These are phyloP conservation scores for Blakeslea trispora DNA, from an alignment of 371 early-diverging fungal species.

Conservation along the genomic window DNA sequence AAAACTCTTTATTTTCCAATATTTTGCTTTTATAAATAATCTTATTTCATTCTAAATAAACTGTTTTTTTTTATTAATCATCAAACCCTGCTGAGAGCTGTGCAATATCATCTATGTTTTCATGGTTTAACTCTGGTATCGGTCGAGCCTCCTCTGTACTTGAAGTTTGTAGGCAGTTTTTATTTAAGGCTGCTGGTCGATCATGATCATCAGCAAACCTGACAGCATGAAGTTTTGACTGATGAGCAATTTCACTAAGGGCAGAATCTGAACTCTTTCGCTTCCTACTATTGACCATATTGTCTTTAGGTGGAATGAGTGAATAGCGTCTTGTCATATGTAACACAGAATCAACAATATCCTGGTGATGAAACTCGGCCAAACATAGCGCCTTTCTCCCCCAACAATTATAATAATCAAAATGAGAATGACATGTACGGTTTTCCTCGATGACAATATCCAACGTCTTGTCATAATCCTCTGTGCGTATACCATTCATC, in stretches of 20 bases:
- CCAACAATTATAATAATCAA: constrained; percentile 42
- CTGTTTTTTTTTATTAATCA: constrained; percentile 22
- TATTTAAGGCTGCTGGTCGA: not conserved
- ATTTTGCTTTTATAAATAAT: too few relatives aligned
- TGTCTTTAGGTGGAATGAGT: not conserved
- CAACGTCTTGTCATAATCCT: constrained; percentile 2
- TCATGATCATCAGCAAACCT: not conserved
- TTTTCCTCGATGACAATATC: constrained; percentile 21
- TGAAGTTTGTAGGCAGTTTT: not conserved
- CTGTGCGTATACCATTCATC: not conserved
- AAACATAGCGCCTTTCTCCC: constrained; percentile 32
- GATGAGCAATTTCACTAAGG: not conserved
- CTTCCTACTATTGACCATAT: not conserved
- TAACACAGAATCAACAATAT: not conserved
- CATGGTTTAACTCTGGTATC: constrained; percentile 6
- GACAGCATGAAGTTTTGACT: not conserved
- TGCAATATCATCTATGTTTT: constrained; percentile 35
- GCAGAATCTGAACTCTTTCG: not conserved
- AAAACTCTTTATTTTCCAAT: too few relatives aligned
- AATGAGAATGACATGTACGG: constrained; percentile 27
- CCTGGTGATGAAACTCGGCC: constrained; percentile 2
- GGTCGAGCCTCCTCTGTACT: not conserved
- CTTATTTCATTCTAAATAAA: too few relatives aligned
- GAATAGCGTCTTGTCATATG: not conserved
- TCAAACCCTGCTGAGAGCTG: constrained; percentile 39